These are phyloP conservation scores for Colletotrichum graminicola DNA, from an alignment of 2,329 filamentous ascomycete genomes.

Conservation along the genomic window DNA sequence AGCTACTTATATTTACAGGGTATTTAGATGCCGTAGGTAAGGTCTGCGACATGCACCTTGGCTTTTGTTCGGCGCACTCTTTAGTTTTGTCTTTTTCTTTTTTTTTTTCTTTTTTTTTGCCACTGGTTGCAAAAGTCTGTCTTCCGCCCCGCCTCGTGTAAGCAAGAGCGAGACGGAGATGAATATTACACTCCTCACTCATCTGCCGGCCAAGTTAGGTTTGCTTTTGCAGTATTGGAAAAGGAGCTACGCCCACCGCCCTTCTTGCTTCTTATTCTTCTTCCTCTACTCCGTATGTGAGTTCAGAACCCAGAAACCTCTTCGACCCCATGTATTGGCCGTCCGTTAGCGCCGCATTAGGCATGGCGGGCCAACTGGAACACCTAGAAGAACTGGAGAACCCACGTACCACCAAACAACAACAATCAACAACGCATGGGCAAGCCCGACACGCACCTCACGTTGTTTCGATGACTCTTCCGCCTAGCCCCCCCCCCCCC, in stretches of 20 bases:
- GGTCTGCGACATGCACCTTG: neutral
- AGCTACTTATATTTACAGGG: neutral
- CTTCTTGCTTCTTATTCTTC: constrained; percentile 35
- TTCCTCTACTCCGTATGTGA: neutral
- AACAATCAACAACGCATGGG: constrained; percentile 3
- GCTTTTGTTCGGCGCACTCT: neutral
- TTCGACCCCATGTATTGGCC: neutral
- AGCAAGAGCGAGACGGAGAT: constrained; percentile 8
- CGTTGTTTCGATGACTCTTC: constrained; percentile 12
- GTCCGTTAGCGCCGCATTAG: constrained; percentile 5
- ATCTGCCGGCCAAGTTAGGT: constrained; percentile 17
- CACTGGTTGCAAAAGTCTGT: neutral
- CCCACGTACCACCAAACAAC: neutral
- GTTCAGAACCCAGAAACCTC: neutral
- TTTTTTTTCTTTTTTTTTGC: neutral
- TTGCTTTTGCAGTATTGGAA: constrained; percentile 34
- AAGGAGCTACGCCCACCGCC: constrained; percentile 38
- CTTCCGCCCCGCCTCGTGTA: neutral
- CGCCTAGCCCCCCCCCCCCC: neutral
- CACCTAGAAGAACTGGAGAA: constrained; percentile 24
- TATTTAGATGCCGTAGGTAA: neutral
- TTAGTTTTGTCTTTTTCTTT: neutral
- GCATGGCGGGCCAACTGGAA: constrained; percentile 5
- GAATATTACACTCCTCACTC: neutral
- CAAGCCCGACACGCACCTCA: constrained; percentile 13